Percentiles rank a stretch among this genome's conserved stretches.
Conservation (phyloP, 169 alveolate genomes). For the Plasmodium fragile region DNA sequence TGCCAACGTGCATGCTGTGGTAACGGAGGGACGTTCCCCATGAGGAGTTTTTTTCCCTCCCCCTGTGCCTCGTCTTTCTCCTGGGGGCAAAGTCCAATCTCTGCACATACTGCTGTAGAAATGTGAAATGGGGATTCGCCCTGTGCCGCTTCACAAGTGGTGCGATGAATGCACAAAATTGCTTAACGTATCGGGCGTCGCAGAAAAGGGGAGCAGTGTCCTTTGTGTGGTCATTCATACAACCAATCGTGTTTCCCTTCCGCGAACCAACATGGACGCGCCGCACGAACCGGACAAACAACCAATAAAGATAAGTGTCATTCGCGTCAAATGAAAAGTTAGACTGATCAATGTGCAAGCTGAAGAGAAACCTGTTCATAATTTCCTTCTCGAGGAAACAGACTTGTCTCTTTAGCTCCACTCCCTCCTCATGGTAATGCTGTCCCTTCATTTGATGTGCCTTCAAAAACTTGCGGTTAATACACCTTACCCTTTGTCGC, state of each 20-base stretch:
- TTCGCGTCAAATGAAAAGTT: conserved; percentile 2
- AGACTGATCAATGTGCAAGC: conserved; percentile 20
- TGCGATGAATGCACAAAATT: neutral
- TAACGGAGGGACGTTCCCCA: neutral
- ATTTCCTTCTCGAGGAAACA: conserved; percentile 41
- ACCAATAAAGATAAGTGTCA: conserved; percentile 12
- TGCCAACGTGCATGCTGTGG: neutral
- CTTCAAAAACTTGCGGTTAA: neutral
- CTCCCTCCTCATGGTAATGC: neutral
- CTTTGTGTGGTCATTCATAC: neutral
- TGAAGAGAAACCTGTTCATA: conserved; percentile 33
- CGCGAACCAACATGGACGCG: neutral
- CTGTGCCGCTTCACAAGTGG: neutral
- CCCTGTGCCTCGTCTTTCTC: neutral
- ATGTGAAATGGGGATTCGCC: neutral
- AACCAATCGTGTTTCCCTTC: neutral
- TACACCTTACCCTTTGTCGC: neutral
- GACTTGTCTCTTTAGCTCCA: conserved; percentile 37
- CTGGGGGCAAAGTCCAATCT: neutral
- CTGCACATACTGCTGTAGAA: neutral
- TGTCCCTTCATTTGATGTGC: neutral
- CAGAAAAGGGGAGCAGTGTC: neutral
- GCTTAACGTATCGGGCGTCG: neutral
- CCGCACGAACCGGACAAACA: neutral
- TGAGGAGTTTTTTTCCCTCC: neutral